Conservation (phyloP, 805 yeast genomes). For the Jamesozyma rosinii region DNA sequence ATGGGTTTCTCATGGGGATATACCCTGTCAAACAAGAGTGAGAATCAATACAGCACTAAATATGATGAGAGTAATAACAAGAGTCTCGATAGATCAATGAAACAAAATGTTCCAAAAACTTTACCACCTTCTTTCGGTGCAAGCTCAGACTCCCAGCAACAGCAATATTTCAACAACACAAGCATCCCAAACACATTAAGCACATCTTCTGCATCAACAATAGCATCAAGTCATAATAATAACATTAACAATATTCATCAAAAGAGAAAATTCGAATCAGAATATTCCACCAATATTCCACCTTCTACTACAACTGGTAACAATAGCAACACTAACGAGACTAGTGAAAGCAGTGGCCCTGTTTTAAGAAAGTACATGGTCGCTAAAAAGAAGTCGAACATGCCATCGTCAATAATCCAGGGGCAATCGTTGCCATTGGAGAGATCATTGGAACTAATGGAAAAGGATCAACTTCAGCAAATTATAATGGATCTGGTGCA, state of each 20-base stretch:
- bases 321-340: background rate
- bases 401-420: slow-evolving; percentile 12
- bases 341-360: background rate
- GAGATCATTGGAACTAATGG: slow-evolving; percentile 29
- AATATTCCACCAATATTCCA: background rate
- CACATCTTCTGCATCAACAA: background rate
- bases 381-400: slow-evolving; percentile 14
- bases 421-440: slow-evolving; percentile 27
- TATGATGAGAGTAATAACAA: background rate
- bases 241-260: background rate
- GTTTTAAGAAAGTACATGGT: slow-evolving; percentile 4
- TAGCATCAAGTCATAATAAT: background rate
- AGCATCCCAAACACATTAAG: background rate
- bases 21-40: background rate
- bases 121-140: background rate
- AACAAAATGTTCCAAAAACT: background rate
- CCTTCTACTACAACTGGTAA: background rate
- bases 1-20: slow-evolving; percentile 12
- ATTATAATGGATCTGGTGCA: slow-evolving; percentile 9
- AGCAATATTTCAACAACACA: background rate
- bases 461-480: slow-evolving; percentile 22
- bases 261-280: background rate
- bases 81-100: background rate
- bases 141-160: background rate
- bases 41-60: background rate